Evolutionary conservation across 2,329 filamentous ascomycete species (phyloP), one percentile per base, ranked within the genome.

Genomic region (Exophiala sideris): DNA sequence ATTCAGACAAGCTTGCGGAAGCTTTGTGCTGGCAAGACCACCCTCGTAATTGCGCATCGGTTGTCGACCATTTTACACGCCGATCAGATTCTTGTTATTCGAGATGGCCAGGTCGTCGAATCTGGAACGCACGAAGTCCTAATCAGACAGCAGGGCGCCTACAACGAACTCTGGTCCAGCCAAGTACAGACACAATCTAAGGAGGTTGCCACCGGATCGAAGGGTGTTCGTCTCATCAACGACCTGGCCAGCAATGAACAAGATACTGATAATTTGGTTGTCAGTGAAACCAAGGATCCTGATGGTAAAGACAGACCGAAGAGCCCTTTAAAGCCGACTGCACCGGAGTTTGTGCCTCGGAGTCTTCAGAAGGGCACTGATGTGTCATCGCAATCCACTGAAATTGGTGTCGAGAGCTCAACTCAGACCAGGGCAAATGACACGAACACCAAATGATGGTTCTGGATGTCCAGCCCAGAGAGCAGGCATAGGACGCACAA

Each of bases 61-160:
- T 62, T 73, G 2, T 70, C 67, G 2, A 71, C 70, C 0, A 66
- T 72, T 34, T 34, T 55, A 20, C 52, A 85, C 59, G 84, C 85
- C 2, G 83, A 88, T 61, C 75, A 78, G 20, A 87, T 88, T 55
- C 77, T 87, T 48, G 85, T 88, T 8, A 76, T 88, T 41, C 76
- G 80, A 40, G 75, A 82, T 48, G 85, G 85, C 9, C 73, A 78
- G 59, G 77, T 88, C 45, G 74, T 81, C n/a, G 84, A 88, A 65
- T 75, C 82, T 60, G 85, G 85, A 7, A 78, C 69, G 36, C 85
- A 88, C 54, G 74, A 80, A 5, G 76, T 81, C 18, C 70, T 88
- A 16, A 74, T 88, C 45, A 68, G 73, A 9, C 70, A 75, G n/a
- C 45, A 51, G 2, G 84, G 85, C 2, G 79, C 81, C 70, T 88